These are phyloP conservation scores for Pachysandra terminalis DNA, from an alignment of 164 flowering plant genomes.

Conservation along the genomic window DNA sequence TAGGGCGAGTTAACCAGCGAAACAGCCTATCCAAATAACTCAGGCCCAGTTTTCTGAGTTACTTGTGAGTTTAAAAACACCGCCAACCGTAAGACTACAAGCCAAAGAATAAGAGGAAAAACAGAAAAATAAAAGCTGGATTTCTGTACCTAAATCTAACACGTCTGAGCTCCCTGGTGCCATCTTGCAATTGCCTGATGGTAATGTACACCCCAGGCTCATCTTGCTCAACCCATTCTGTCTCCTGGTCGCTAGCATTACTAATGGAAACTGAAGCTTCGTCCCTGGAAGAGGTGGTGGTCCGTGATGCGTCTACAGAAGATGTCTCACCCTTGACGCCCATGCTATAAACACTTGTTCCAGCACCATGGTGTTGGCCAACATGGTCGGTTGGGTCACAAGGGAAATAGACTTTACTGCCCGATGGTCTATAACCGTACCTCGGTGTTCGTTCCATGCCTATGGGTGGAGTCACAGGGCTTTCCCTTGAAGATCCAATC, in stretches of 20 bases:
- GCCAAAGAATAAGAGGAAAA: too few relatives aligned
- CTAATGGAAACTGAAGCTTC: conserved; percentile 80
- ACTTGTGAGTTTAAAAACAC: too few relatives aligned
- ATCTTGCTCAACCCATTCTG: conserved; percentile 95
- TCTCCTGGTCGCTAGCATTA: conserved; percentile 86
- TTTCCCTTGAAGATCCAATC: conserved; percentile 73
- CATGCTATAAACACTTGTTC: conserved; percentile 38
- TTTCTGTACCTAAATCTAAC: conserved; percentile 85
- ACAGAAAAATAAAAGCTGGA: neutral
- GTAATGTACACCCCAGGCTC: conserved; percentile 98
- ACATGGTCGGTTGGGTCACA: conserved; percentile 37
- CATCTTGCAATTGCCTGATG: conserved; percentile 84
- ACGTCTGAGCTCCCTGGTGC: conserved; percentile 90
- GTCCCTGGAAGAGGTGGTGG: conserved; percentile 86
- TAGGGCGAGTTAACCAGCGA: too few relatives aligned
- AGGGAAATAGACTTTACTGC: conserved; percentile 44
- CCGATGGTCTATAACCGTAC: conserved; percentile 42
- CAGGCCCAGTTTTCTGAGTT: too few relatives aligned
- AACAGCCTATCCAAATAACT: too few relatives aligned
- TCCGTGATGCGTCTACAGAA: conserved; percentile 76
- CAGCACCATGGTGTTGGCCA: conserved; percentile 40
- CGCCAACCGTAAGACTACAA: too few relatives aligned
- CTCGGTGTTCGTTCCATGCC: conserved; percentile 65
- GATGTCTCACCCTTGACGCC: conserved; percentile 47
- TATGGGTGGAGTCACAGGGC: conserved; percentile 58